These are phyloP conservation scores for Podospora tetraspora DNA, from an alignment of 495 filamentous ascomycete species.

Conservation along the genomic window DNA sequence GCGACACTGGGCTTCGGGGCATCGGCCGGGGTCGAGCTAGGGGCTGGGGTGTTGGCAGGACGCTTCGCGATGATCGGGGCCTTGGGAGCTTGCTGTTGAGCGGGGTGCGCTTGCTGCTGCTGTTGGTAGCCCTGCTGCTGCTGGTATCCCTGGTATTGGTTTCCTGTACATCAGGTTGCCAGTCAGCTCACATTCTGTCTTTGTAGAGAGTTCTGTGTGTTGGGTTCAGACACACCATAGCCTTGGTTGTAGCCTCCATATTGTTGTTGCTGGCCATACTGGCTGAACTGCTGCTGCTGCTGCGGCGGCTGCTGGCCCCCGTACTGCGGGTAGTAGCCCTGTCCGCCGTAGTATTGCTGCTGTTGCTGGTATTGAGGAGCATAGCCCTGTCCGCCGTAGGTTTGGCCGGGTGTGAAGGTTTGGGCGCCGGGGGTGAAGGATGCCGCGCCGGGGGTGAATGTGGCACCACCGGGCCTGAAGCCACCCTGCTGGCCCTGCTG, in stretches of 20 bases:
- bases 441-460: conserved; percentile 72
- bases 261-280: conserved; percentile 39
- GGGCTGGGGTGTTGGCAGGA: conserved; percentile 42
- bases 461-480: conserved; percentile 71
- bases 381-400: conserved; percentile 46
- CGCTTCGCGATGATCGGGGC: conserved; percentile 66
- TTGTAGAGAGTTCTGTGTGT: conserved; percentile 18
- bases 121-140: conserved; percentile 37
- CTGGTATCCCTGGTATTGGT: conserved; percentile 35
- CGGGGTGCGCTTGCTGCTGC: conserved; percentile 48
- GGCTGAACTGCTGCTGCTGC: conserved; percentile 52
- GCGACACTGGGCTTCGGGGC: conserved; percentile 44
- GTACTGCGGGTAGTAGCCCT: conserved; percentile 55
- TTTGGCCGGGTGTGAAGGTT: conserved; percentile 72
- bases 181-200: conserved; percentile 24
- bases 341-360: conserved; percentile 43
- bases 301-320: conserved; percentile 39
- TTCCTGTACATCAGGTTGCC: background rate
- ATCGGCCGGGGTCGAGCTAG: conserved; percentile 26
- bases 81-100: conserved; percentile 47
- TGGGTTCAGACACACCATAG: conserved; percentile 43
- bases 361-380: conserved; percentile 47
- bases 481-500: conserved; percentile 40
- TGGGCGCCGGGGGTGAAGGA: conserved; percentile 76
- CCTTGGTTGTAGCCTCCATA: conserved; percentile 53